These are phyloP conservation scores for Nicotiana undulata DNA, from an alignment of 257 asterid species.

Conservation along the genomic window DNA sequence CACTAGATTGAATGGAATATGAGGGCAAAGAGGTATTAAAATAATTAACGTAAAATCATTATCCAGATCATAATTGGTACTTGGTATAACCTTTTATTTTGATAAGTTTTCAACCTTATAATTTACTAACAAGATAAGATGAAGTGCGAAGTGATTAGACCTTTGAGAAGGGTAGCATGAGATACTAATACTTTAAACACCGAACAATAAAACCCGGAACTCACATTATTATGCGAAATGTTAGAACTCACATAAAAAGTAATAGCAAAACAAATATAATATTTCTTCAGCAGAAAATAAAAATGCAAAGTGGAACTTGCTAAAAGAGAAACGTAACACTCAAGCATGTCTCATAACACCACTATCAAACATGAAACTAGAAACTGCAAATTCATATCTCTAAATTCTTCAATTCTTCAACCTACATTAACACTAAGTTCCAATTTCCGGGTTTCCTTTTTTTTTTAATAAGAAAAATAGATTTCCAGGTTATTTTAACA, in stretches of 20 bases:
- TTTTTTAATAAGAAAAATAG: no score
- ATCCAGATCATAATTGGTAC: not conserved
- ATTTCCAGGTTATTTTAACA: not conserved
- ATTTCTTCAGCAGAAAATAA: not conserved
- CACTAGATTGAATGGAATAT: not conserved
- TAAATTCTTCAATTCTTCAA: not conserved
- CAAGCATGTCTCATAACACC: not conserved
- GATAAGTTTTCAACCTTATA: not conserved
- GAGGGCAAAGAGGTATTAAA: not conserved
- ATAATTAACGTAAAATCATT: not conserved
- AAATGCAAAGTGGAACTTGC: not conserved
- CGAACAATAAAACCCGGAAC: not conserved
- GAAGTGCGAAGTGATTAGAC: not conserved
- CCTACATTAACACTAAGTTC: not conserved
- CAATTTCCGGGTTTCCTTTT: not conserved
- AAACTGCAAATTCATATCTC: not conserved
- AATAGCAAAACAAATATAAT: not conserved
- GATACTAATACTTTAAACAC: not conserved
- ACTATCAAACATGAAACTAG: not conserved
- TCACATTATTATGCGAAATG: not conserved
- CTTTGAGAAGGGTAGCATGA: not conserved
- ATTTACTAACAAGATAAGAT: not conserved
- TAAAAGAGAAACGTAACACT: not conserved
- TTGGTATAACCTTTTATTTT: not conserved
- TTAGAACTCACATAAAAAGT: not conserved